Base-by-base conservation (phyloP, 495 filamentous ascomycete genomes). In the Penicillium bovifimosum region DNA sequence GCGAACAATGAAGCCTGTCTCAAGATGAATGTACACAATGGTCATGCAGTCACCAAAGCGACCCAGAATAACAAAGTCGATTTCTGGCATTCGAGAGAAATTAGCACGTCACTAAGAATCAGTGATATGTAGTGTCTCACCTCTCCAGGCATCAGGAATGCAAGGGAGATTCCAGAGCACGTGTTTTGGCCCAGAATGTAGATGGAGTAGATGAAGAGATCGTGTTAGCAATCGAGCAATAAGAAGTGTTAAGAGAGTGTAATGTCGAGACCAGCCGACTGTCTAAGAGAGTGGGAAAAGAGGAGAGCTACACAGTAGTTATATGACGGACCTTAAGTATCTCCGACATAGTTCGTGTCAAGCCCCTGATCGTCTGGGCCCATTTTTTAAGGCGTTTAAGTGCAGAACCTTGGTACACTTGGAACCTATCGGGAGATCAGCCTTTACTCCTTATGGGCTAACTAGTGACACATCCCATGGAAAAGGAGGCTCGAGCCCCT, bases 341-440 rank as follows among this genome's bases (percentile, higher is more conserved):
- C n/a, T n/a, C n/a, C 18, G n/a, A 16, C 13, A 27, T 5, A 31
- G 14, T 33, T 31, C 16, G 20, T 11, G 17, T 9, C 16, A 6
- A 10, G 1, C 45, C 54, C 53, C 54, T 52, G 18, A 47, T 50
- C 51, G 51, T 6, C 58, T 42, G 43, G 42, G 43, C 33, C 46
- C 35, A 34, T 16, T 53, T 43, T 53, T 31, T 29, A 46, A 45
- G 43, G 47, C 40, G 42, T 40, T 40, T 31, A 43, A n/a, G 10
- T 27, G 17, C 10, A 31, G 20, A 35, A 33, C n/a, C n/a, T n/a
- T n/a, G n/a, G n/a, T n/a, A n/a, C n/a, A n/a, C n/a, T n/a, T n/a
- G n/a, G n/a, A n/a, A n/a, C 61, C 61, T 59, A 61, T 64, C 59
- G 50, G 55, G 26, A 45, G 14, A 16, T 20, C 55, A 48, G 47